Evolutionary conservation across 805 yeast genomes (phyloP).

Genomic region (Schwanniomyces occidentalis): DNA sequence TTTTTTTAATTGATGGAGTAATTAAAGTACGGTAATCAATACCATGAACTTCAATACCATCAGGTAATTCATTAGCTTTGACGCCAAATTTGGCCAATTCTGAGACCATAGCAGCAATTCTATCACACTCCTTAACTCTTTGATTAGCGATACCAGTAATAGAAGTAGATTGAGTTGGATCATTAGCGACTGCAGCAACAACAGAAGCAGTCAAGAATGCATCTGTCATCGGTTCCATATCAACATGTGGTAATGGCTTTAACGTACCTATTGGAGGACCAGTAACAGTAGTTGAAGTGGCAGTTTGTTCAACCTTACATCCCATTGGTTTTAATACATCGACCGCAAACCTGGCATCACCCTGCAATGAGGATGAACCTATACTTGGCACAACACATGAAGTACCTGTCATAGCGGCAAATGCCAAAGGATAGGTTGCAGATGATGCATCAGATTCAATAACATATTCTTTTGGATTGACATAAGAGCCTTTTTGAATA

Average conservation of each 20-base stretch:
- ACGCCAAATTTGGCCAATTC: conserved; percentile 93
- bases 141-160: conserved; percentile 97
- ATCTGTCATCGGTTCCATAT: conserved; percentile 99
- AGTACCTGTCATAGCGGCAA: conserved; percentile 94
- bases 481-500: conserved; percentile 81
- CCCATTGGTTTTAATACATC: conserved; percentile 97
- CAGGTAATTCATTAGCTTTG: conserved; percentile 77
- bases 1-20: conserved; percentile 49
- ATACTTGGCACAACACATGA: conserved; percentile 92
- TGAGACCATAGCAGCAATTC: conserved; percentile 91
- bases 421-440: conserved; percentile 96
- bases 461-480: conserved; percentile 80
- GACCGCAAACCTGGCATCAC: conserved; percentile 94
- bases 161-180: conserved; percentile 55
- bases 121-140: conserved; percentile 95
- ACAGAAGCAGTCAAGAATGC: conserved; percentile 97
- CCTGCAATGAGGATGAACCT: conserved; percentile 89
- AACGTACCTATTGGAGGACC: conserved; percentile 78
- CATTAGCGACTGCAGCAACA: conserved; percentile 86
- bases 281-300: conserved; percentile 83
- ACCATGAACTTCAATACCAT: conserved; percentile 89
- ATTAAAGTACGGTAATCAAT: conserved; percentile 49
- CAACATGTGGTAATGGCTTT: conserved; percentile 71
- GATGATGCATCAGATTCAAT: conserved; percentile 97
- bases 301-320: conserved; percentile 80